Evolutionary conservation across 768 basidiomycete genomes (phyloP).

Genomic region (Megacollybia marginata): DNA sequence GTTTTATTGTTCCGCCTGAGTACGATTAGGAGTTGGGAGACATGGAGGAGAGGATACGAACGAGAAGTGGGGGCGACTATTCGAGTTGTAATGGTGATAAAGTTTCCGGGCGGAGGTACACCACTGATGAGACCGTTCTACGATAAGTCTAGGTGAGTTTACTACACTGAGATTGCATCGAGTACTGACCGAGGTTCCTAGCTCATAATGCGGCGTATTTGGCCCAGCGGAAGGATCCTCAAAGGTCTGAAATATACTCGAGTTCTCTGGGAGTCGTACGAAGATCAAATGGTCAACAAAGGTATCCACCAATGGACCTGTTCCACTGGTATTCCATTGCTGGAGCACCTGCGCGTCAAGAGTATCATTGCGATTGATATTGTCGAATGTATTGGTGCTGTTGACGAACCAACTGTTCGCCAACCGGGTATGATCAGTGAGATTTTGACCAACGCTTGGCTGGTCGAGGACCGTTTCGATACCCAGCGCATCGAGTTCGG

Average conservation of each 20-base stretch:
- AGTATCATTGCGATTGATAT: slow-evolving; percentile 7
- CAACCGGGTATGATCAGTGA: slow-evolving; percentile 11
- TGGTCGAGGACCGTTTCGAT: slow-evolving; percentile 10
- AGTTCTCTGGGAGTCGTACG: slow-evolving; percentile 14
- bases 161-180: not conserved
- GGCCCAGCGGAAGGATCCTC: slow-evolving; percentile 16
- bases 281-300: slow-evolving; percentile 17
- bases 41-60: not conserved
- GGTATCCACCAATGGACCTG: slow-evolving; percentile 9
- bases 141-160: too few relatives aligned
- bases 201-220: slow-evolving; percentile 13
- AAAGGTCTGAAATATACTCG: slow-evolving; percentile 10
- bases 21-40: not conserved
- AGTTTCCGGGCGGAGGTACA: slow-evolving; percentile 9
- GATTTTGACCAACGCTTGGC: slow-evolving; percentile 14
- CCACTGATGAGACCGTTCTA: slow-evolving; percentile 6
- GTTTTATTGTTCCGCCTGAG: slow-evolving; percentile 17
- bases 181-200: slow-evolving; percentile 10
- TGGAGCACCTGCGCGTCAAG: slow-evolving; percentile 1
- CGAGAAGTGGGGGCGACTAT: slow-evolving; percentile 10
- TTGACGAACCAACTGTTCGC: slow-evolving; percentile 9
- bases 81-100: slow-evolving; percentile 2
- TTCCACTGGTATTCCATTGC: slow-evolving; percentile 10
- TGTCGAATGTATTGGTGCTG: slow-evolving; percentile 10
- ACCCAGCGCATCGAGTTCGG: slow-evolving; percentile 6